Base-by-base conservation (phyloP, 2,329 filamentous ascomycete genomes). In the Fusarium odoratissimum region DNA sequence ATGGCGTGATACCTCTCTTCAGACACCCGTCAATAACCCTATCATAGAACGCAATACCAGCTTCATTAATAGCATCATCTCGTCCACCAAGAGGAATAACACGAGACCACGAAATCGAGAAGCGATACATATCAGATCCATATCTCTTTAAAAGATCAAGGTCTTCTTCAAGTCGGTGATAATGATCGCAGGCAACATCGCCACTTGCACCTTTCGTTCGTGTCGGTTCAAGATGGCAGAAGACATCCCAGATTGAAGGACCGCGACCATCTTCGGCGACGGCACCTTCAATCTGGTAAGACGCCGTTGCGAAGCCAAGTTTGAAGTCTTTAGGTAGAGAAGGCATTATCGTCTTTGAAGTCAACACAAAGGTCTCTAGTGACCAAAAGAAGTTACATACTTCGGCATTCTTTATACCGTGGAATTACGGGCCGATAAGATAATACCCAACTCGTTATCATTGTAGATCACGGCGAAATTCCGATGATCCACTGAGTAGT, bases 81-180 rank as follows among this genome's bases (percentile, higher is more conserved):
- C 90, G 85, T 16, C 90, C 90, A 16, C 90, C 90, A 0, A 91
- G 83, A 2, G 90, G 90, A 60, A 92, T 91, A 60, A 92, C 86
- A 45, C 90, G 88, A 10, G 90, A 88, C 90, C 90, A 92, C 13
- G 89, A 89, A 40, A 92, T 82, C 8, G 90, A 91, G 78, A 92
- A 92, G 25, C 90, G 87, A 77, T 92, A 92, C 8, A 87, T 87
- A 70, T 87, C 85, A 12, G 88, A 88, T 49, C 89, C 88, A 49
- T 87, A 87, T 51, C 84, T 79, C 73, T 88, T 89, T 69, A 92
- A 79, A 12, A 92, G 82, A 8, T 85, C 88, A 67, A 92, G 87
- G 74, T 92, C 91, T 57, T 89, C 83, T 16, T 82, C 79, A 6
- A 79, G 80, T 0, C 80, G 77, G 64, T 86, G 79, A 68, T 85